Evolutionary conservation across 2,329 filamentous ascomycete species (phyloP), one percentile per base, ranked within the genome.

Genomic region (Septoria linicola): DNA sequence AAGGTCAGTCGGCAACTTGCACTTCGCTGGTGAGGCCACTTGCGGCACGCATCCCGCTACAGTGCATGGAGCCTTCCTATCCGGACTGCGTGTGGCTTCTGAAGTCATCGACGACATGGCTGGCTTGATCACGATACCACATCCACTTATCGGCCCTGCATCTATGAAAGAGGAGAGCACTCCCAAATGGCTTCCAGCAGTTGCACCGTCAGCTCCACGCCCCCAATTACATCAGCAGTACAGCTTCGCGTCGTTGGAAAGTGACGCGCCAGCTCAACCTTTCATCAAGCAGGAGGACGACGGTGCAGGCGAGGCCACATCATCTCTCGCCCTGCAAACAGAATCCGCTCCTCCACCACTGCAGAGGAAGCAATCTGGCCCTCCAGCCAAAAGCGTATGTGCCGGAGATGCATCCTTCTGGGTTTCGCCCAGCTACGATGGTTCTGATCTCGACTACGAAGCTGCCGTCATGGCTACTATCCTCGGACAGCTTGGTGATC

Each of bases 11-110:
- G 91, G 89, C 25, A 95, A 95, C 58, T 75, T 99, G 7, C 89
- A 92, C 70, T 99, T 99, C 70, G 93, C 92, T 13, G 93, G 93
- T 41, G 93, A 99, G 71, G 93, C 96, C 54, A 99, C 95, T 1
- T 96, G 88, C 62, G 90, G 89, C 40, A 96, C 90, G 0, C 91
- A 99, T 67, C 93, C 95, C 10, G 93, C 95, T 25, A 99, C 93
- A 2, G 93, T 99, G 0, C 93, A 99, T 61, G 93, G 93, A 4
- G 95, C 93, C 7, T 99, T 97, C 66, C 76, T 99, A 3, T 96
- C 93, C 1, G 95, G 93, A 2, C 77, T 99, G 4, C 85, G 93
- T 42, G 93, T 87, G 3, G 93, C 93, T 8, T 85, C 88, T 2
- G 91, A 97, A 65, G 81, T 99, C 2, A 76, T 96, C 31, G 85